Base-by-base conservation (phyloP, 345 rosid genomes). In the Punica granatum region DNA sequence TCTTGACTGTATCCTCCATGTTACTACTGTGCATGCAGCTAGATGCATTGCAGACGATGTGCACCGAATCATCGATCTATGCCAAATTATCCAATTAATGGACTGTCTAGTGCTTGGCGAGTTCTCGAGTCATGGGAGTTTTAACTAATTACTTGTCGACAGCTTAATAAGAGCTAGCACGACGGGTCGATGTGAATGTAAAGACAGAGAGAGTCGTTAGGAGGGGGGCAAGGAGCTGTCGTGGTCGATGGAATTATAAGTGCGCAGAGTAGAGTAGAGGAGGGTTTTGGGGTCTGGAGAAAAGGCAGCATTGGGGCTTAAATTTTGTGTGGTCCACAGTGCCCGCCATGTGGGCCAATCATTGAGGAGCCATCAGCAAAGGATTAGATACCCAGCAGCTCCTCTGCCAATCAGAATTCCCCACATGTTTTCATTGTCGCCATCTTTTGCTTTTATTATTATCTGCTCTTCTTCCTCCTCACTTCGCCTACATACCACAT, bases 301-400 rank as follows among this genome's bases (percentile, higher is more conserved):
- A 35, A 16, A 62, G 65, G 46, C 48, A 63, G 48, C 48, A 37
- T 3, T 0, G 6, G 7, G 43, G 66, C 19, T 63, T 63, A 25
- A 37, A 36, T 36, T 37, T 54, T 56, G 49, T 44, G 48, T 63
- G 66, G 66, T 63, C 66, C 66, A 23, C 49, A n/a, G 48, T 12
- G 43, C 48, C 46, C 14, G 31, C 28, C 66, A 63, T 63, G 66
- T 63, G 48, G 66, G 66, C 49, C 66, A 63, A 63, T 1, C 66
- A 37, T 36, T 26, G 66, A 63, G 33, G 32, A 37, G 30, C 46
- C 23, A n/a, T 63, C 66, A 25, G 49, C 49, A 36, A 39, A n/a
- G 66, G 66, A 63, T 63, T 39, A n/a, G 32, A 28, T 23, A 56
- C 31, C 31, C 31, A 37, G 5, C 41, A 37, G 12, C 61, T 37